Evolutionary conservation across 2,329 filamentous ascomycete genomes (phyloP).

Genomic region (Colletotrichum brevisporum): DNA sequence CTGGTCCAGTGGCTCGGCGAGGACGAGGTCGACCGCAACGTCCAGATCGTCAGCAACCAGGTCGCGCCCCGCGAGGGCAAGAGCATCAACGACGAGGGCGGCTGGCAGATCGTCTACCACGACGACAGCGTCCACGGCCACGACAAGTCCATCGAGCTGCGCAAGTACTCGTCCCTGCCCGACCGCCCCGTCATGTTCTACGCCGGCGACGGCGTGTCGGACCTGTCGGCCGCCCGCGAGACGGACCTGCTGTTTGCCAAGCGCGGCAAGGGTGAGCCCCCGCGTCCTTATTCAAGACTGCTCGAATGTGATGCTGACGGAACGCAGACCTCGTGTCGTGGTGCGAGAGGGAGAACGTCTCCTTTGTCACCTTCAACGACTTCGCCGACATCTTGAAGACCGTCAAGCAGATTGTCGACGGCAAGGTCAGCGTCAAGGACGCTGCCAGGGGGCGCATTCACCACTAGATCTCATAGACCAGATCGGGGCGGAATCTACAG

Average conservation of each 20-base stretch:
- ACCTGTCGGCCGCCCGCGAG: constrained; percentile 91
- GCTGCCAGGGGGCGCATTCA: constrained; percentile 68
- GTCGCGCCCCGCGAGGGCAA: constrained; percentile 76
- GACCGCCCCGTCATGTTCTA: constrained; percentile 89
- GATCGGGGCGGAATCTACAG: not conserved
- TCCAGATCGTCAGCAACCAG: constrained; percentile 93
- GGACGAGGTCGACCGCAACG: constrained; percentile 75
- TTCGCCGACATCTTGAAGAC: constrained; percentile 84
- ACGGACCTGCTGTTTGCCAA: constrained; percentile 96
- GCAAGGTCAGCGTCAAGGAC: constrained; percentile 78
- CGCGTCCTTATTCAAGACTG: not conserved
- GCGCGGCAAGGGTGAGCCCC: constrained; percentile 80
- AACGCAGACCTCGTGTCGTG: constrained; percentile 84
- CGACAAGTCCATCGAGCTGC: constrained; percentile 93
- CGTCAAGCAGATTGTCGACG: constrained; percentile 82
- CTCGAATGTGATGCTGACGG: constrained; percentile 26
- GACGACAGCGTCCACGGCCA: constrained; percentile 95
- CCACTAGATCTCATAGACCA: constrained; percentile 6
- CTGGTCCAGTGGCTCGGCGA: constrained; percentile 84
- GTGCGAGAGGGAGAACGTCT: constrained; percentile 86
- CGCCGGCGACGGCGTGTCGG: constrained; percentile 93
- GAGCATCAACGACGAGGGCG: constrained; percentile 82
- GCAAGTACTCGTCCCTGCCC: constrained; percentile 84
- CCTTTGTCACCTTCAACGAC: constrained; percentile 89
- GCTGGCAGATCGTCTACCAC: constrained; percentile 91